A percentile compares a stretch with the other conserved stretches of the same genome.
Evolutionary conservation across 2,329 filamentous ascomycete genomes (phyloP).

Genomic region (Fusarium falciforme): DNA sequence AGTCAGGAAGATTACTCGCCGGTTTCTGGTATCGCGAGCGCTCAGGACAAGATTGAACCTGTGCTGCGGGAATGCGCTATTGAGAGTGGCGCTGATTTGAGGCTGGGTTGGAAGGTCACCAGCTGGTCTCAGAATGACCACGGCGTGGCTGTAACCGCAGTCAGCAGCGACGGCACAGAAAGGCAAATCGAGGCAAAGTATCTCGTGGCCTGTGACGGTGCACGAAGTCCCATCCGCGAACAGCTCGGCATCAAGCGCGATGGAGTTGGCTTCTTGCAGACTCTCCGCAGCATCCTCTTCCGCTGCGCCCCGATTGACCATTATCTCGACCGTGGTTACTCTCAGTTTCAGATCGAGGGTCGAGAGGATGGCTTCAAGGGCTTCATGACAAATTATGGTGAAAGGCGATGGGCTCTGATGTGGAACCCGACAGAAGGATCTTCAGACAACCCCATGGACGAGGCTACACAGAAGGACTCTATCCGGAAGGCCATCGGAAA

Average conservation of each 20-base stretch:
- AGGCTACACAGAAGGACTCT: conserved; percentile 7
- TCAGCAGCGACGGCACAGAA: not conserved
- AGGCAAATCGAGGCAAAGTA: conserved; percentile 48
- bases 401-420: conserved; percentile 39
- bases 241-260: conserved; percentile 42
- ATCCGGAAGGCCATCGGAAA: conserved; percentile 27
- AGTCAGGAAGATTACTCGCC: conserved; percentile 15
- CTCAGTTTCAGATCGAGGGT: conserved; percentile 47
- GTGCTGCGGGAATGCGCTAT: conserved; percentile 49
- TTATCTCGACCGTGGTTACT: conserved; percentile 47
- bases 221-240: conserved; percentile 42
- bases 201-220: conserved; percentile 54
- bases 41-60: conserved; percentile 55
- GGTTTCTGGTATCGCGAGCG: conserved; percentile 43
- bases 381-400: conserved; percentile 40
- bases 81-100: conserved; percentile 49
- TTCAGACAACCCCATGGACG: conserved; percentile 4
- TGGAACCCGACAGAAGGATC: conserved; percentile 14
- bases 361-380: conserved; percentile 40
- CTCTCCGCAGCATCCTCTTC: conserved; percentile 52
- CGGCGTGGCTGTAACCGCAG: conserved; percentile 7
- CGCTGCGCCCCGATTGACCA: conserved; percentile 42
- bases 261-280: conserved; percentile 46
- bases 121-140: conserved; percentile 37
- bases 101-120: conserved; percentile 48